phyloP scores from a whole-genome alignment of 768 basidiomycete genomes.

The Cystofilobasidium capitatum region DNA sequence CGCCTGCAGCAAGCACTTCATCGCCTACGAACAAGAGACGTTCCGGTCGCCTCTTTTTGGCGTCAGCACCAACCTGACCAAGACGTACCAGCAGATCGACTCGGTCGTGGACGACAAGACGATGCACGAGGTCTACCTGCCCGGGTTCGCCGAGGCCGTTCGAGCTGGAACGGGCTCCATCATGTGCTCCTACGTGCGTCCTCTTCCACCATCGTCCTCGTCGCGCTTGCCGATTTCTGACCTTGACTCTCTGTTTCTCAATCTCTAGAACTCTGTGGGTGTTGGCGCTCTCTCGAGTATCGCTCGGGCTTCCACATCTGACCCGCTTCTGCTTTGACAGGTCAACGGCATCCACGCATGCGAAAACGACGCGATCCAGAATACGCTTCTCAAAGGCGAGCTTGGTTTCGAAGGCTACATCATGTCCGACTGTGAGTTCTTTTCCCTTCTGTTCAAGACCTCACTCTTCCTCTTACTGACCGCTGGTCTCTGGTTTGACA shows the following conservation, averaged over 20 bases:
- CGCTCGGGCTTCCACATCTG: too few species aligned
- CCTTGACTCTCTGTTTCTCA: neutral
- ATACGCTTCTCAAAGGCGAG: conserved; percentile 38
- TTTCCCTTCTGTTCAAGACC: neutral
- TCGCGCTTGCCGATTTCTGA: neutral
- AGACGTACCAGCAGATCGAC: conserved; percentile 27
- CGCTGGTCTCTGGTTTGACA: neutral
- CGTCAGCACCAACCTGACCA: conserved; percentile 20
- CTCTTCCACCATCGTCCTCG: neutral
- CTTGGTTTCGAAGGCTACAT: conserved; percentile 24
- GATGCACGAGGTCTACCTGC: conserved; percentile 39
- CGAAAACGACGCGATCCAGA: conserved; percentile 35
- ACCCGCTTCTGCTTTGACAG: too few species aligned
- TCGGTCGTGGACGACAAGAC: conserved; percentile 35
- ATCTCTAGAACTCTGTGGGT: conserved; percentile 27
- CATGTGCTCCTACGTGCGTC: conserved; percentile 31
- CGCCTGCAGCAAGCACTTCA: conserved; percentile 35
- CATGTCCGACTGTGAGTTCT: neutral
- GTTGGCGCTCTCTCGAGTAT: too few species aligned
- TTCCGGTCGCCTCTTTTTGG: conserved; percentile 25
- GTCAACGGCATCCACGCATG: conserved; percentile 40
- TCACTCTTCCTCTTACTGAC: neutral
- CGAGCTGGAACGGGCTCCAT: conserved; percentile 38
- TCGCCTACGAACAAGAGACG: conserved; percentile 38
- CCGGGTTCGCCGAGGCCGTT: conserved; percentile 39